Percentiles rank a stretch among this genome's conserved stretches.
These are phyloP conservation scores for Sclerotinia sclerotiorum DNA, from an alignment of 2,329 filamentous ascomycete species.

Conservation along the genomic window DNA sequence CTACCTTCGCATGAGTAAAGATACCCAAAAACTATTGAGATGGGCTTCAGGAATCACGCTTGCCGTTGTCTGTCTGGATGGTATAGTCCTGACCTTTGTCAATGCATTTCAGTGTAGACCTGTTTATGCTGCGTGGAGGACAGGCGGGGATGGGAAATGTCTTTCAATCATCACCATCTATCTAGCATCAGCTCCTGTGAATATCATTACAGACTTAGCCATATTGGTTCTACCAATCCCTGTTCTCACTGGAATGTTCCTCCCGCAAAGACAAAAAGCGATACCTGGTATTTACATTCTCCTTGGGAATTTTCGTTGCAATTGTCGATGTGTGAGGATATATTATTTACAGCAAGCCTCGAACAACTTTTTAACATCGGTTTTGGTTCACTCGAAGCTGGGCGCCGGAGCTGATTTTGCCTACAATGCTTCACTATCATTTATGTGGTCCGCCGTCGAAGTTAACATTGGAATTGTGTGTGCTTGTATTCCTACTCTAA, in stretches of 20 bases:
- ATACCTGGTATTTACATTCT: slow-evolving; percentile 85
- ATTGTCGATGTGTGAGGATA: slow-evolving; percentile 87
- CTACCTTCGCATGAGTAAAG: slow-evolving; percentile 79
- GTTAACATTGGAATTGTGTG: slow-evolving; percentile 89
- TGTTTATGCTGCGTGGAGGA: slow-evolving; percentile 64
- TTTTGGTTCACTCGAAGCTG: slow-evolving; percentile 35
- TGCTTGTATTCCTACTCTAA: slow-evolving; percentile 88
- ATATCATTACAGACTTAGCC: slow-evolving; percentile 86
- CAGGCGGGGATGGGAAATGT: slow-evolving; percentile 44
- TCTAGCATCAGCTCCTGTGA: slow-evolving; percentile 78
- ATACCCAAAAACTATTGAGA: slow-evolving; percentile 72
- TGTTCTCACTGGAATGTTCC: slow-evolving; percentile 79
- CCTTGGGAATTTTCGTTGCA: slow-evolving; percentile 82
- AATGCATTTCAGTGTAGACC: slow-evolving; percentile 87
- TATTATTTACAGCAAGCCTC: slow-evolving; percentile 72
- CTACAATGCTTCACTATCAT: slow-evolving; percentile 78
- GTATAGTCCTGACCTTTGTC: slow-evolving; percentile 76
- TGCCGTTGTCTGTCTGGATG: slow-evolving; percentile 74
- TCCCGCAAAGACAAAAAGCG: slow-evolving; percentile 82
- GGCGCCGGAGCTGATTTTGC: slow-evolving; percentile 55
- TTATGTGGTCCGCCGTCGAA: slow-evolving; percentile 94
- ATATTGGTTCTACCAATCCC: slow-evolving; percentile 87
- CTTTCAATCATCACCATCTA: slow-evolving; percentile 60
- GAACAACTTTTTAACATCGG: slow-evolving; percentile 23
- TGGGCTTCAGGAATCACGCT: slow-evolving; percentile 81